These are phyloP conservation scores for Monilinia laxa DNA, from an alignment of 2,329 filamentous ascomycete genomes.

Conservation along the genomic window DNA sequence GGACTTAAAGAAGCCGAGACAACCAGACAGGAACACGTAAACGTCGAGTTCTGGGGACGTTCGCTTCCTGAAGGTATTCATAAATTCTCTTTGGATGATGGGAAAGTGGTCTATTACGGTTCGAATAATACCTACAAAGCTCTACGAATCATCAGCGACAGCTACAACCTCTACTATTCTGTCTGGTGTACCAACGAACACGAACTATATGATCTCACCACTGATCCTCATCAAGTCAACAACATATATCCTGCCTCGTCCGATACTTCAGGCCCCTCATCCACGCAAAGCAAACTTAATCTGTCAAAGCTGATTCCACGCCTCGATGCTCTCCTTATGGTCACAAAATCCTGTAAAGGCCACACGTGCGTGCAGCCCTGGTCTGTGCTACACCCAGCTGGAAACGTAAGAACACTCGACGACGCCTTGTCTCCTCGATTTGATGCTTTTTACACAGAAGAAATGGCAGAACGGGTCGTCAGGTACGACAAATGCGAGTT, in stretches of 20 bases:
- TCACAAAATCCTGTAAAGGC: conserved; percentile 60
- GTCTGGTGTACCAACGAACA: conserved; percentile 69
- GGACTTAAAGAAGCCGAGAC: conserved; percentile 30
- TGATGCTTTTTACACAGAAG: conserved; percentile 53
- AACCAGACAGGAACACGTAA: conserved; percentile 48
- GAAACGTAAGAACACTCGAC: conserved; percentile 49
- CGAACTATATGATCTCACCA: conserved; percentile 62
- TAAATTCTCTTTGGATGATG: conserved; percentile 35
- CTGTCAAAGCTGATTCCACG: conserved; percentile 40
- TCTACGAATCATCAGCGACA: conserved; percentile 45
- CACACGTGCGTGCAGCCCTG: conserved; percentile 55
- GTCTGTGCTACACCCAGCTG: conserved; percentile 54
- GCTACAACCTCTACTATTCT: conserved; percentile 63
- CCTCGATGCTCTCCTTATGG: conserved; percentile 58
- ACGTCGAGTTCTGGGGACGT: conserved; percentile 49
- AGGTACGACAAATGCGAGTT: conserved; percentile 53
- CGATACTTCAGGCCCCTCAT: conserved; percentile 36
- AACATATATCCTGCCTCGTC: conserved; percentile 44
- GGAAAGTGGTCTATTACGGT: conserved; percentile 32
- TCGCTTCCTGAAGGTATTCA: conserved; percentile 36
- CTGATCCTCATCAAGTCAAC: conserved; percentile 52
- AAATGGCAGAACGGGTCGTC: conserved; percentile 48
- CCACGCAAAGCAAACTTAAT: conserved; percentile 29
- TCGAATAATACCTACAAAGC: conserved; percentile 52
- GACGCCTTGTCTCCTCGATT: conserved; percentile 51